A percentile compares a stretch with the other conserved stretches of the same genome.
Evolutionary conservation across 768 basidiomycete species (phyloP).

Genomic region (Astraeus odoratus): DNA sequence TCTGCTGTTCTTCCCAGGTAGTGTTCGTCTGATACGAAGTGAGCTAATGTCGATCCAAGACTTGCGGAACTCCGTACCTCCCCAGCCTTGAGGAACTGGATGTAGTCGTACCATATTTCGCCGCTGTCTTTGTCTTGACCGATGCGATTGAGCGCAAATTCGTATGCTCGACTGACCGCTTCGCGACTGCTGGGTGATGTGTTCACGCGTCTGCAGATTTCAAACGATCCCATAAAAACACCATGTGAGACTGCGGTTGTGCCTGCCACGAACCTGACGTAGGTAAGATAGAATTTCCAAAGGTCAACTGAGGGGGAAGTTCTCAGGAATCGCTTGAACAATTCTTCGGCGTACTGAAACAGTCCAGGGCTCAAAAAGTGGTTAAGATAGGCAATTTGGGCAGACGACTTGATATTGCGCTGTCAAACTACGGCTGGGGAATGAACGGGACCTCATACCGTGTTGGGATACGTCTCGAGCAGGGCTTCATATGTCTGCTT

Average conservation of each 20-base stretch:
- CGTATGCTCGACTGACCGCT: conserved; percentile 81
- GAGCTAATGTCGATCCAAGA: conserved; percentile 2
- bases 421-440: conserved; percentile 20
- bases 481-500: conserved; percentile 77
- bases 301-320: conserved; percentile 84
- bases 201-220: conserved; percentile 54
- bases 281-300: conserved; percentile 90
- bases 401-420: conserved; percentile 50
- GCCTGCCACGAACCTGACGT: conserved; percentile 65
- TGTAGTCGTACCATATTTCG: conserved; percentile 91
- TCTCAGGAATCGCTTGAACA: conserved; percentile 86
- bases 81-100: conserved; percentile 76
- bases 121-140: conserved; percentile 91
- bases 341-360: conserved; percentile 71
- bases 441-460: conserved; percentile 51
- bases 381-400: conserved; percentile 79
- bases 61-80: conserved; percentile 44
- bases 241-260: conserved; percentile 5
- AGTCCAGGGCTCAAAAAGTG: conserved; percentile 63
- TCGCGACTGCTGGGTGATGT: conserved; percentile 63
- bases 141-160: conserved; percentile 84
- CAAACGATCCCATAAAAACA: conserved; percentile 3
- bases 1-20: conserved; percentile 94
- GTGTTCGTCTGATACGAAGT: conserved; percentile 46
- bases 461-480: conserved; percentile 84